phyloP scores from a whole-genome alignment of 2,329 filamentous ascomycete species.

The Fusarium sp. region DNA sequence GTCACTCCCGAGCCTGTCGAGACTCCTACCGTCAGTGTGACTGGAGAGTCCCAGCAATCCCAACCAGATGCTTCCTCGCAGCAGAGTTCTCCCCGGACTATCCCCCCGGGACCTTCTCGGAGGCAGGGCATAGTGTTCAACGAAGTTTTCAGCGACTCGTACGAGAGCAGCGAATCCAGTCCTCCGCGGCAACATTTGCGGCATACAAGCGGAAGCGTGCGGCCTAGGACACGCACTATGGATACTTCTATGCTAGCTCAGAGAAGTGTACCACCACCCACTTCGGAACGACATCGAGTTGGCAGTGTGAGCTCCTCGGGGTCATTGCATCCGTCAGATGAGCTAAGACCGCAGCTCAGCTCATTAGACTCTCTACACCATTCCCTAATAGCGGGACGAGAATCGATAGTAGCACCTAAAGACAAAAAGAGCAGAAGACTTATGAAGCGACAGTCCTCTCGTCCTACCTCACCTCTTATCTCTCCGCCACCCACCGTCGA shows the following conservation, averaged over 20 bases:
- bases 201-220: slow-evolving; percentile 55
- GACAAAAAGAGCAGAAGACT: slow-evolving; percentile 67
- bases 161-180: slow-evolving; percentile 62
- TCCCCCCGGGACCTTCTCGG: slow-evolving; percentile 58
- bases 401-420: slow-evolving; percentile 54
- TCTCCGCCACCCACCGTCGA: slow-evolving; percentile 71
- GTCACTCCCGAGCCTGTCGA: slow-evolving; percentile 75
- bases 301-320: slow-evolving; percentile 78
- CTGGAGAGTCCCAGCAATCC: slow-evolving; percentile 44
- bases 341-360: slow-evolving; percentile 59
- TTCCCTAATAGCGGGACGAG: slow-evolving; percentile 55
- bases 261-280: slow-evolving; percentile 55
- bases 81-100: slow-evolving; percentile 54
- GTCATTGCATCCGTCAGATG: slow-evolving; percentile 68
- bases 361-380: slow-evolving; percentile 61
- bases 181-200: slow-evolving; percentile 54
- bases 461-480: slow-evolving; percentile 71
- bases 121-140: slow-evolving; percentile 74
- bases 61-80: slow-evolving; percentile 49
- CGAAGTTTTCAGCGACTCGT: slow-evolving; percentile 67
- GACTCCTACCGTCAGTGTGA: slow-evolving; percentile 43
- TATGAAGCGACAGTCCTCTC: slow-evolving; percentile 68
- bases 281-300: slow-evolving; percentile 72
- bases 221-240: slow-evolving; percentile 72
- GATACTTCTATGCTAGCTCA: slow-evolving; percentile 68